A percentile compares a stretch with the other conserved stretches of the same genome.
These are phyloP conservation scores for Plasmopara halstedii DNA, from an alignment of 352 stramenopile species.

Conservation along the genomic window DNA sequence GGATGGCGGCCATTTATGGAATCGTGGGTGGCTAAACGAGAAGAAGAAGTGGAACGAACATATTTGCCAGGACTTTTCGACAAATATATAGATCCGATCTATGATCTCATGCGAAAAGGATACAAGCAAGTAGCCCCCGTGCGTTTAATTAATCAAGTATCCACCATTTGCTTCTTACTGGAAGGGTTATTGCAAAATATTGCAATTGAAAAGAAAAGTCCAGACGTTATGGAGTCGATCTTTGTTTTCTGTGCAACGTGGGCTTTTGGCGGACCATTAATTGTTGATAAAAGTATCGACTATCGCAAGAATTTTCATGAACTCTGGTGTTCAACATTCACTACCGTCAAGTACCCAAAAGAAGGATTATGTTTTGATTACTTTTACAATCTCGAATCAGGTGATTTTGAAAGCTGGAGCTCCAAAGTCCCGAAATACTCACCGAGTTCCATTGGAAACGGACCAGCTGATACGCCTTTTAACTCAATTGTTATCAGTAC, in stretches of 20 bases:
- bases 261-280: constrained; percentile 94
- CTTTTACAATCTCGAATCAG: constrained; percentile 92
- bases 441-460: constrained; percentile 89
- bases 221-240: constrained; percentile 91
- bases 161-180: constrained; percentile 94
- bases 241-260: constrained; percentile 96
- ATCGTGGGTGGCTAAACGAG: constrained; percentile 90
- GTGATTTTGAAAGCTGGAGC: constrained; percentile 91
- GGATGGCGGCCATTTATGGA: constrained; percentile 96
- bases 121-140: constrained; percentile 95
- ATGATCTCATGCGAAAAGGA: constrained; percentile 90
- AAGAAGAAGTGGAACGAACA: constrained; percentile 88
- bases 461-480: constrained; percentile 92
- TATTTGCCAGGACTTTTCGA: constrained; percentile 93
- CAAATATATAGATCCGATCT: constrained; percentile 93
- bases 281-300: constrained; percentile 88
- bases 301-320: constrained; percentile 89
- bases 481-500: constrained; percentile 95
- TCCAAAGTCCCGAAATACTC: constrained; percentile 89
- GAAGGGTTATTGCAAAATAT: constrained; percentile 88
- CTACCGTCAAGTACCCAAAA: constrained; percentile 91
- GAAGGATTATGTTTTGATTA: constrained; percentile 96
- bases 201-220: constrained; percentile 85
- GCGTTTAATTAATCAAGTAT: constrained; percentile 93
- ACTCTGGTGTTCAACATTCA: constrained; percentile 73